Conservation (phyloP, 2,329 filamentous ascomycete species). For the Claviceps quebecensis region DNA sequence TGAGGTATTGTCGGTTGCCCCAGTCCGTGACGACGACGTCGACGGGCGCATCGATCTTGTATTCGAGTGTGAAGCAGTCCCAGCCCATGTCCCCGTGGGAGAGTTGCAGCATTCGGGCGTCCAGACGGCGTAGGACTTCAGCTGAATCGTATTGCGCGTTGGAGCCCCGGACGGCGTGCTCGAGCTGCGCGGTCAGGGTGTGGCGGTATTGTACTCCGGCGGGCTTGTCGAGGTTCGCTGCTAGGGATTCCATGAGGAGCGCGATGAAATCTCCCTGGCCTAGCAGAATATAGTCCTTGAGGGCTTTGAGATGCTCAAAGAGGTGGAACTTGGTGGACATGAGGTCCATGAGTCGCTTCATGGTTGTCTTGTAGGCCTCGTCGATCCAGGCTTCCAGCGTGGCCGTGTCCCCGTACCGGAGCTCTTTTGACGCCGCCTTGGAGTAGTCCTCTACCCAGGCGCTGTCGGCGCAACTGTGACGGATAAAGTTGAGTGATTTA, state of each 20-base stretch:
- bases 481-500: conserved; percentile 95
- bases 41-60: conserved; percentile 92
- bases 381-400: conserved; percentile 88
- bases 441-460: conserved; percentile 94
- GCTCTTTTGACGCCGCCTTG: conserved; percentile 79
- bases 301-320: conserved; percentile 77
- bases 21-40: conserved; percentile 96
- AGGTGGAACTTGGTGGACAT: conserved; percentile 94
- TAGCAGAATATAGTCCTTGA: conserved; percentile 89
- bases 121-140: conserved; percentile 79
- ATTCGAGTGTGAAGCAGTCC: conserved; percentile 98
- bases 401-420: conserved; percentile 84
- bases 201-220: conserved; percentile 96
- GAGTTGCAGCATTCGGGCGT: conserved; percentile 95
- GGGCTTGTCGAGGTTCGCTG: conserved; percentile 82
- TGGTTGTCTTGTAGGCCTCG: conserved; percentile 93
- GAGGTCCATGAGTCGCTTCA: conserved; percentile 83
- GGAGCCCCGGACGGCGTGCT: conserved; percentile 91
- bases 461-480: conserved; percentile 85
- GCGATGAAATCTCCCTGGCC: conserved; percentile 97
- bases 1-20: conserved; percentile 91
- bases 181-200: conserved; percentile 90
- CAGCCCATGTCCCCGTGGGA: conserved; percentile 95
- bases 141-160: conserved; percentile 92
- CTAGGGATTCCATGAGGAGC: conserved; percentile 88